Conservation (phyloP, 2,329 filamentous ascomycete genomes). For the Malbranchea cinnamomea region DNA sequence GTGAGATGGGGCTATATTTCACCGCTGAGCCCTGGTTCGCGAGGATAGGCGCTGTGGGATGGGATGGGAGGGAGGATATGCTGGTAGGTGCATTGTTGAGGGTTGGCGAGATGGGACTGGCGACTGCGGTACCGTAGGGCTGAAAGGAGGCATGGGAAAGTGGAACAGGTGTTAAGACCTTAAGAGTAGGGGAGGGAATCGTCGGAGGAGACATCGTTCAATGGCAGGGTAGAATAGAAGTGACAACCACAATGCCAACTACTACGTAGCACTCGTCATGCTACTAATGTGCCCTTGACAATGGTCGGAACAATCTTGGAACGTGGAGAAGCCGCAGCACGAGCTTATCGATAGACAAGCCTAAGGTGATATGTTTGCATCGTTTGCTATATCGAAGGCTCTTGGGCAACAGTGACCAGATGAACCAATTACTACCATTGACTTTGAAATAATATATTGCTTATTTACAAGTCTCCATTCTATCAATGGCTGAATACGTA, state of each 20-base stretch:
- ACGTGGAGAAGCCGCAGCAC: no score
- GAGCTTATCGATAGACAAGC: no score
- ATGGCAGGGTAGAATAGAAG: neutral
- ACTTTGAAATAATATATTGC: no score
- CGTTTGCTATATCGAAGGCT: no score
- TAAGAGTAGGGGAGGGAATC: slow-evolving; percentile 21
- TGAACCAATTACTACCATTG: no score
- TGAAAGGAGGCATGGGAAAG: slow-evolving; percentile 56
- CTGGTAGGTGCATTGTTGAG: slow-evolving; percentile 27
- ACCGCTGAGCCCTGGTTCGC: slow-evolving; percentile 79
- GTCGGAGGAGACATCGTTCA: slow-evolving; percentile 19
- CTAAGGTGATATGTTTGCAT: no score
- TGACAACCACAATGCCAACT: no score
- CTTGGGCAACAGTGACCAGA: no score
- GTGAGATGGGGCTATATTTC: slow-evolving; percentile 72
- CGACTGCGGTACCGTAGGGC: slow-evolving; percentile 69
- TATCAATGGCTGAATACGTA: no score
- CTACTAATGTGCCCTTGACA: neutral
- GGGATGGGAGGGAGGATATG: slow-evolving; percentile 31
- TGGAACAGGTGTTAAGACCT: slow-evolving; percentile 43
- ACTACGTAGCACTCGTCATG: neutral
- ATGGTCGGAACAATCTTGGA: no score
- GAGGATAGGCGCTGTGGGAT: slow-evolving; percentile 37
- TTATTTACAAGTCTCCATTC: no score
- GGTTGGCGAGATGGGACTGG: slow-evolving; percentile 49